These are phyloP conservation scores for Helicocarpus griseus DNA, from an alignment of 2,329 filamentous ascomycete species.

Conservation along the genomic window DNA sequence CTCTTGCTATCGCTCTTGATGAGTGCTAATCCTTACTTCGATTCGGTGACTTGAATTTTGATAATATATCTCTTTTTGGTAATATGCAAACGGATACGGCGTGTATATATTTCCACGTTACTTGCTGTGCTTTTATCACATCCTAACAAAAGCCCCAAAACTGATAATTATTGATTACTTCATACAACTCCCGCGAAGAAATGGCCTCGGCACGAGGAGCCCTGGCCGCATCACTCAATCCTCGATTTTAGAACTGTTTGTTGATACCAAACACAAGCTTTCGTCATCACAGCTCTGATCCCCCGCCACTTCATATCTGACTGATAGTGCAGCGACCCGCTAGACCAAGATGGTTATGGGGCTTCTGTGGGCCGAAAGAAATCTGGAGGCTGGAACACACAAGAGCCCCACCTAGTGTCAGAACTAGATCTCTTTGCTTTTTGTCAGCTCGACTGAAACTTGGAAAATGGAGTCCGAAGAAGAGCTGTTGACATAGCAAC, in stretches of 20 bases:
- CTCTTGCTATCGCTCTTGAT: background rate
- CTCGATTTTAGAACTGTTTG: background rate
- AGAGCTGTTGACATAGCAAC: background rate
- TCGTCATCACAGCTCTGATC: background rate
- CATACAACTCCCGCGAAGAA: no score
- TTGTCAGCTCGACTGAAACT: background rate
- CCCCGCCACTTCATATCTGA: background rate
- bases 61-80: no score
- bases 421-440: background rate
- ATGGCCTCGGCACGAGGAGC: no score
- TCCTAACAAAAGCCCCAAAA: no score
- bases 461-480: background rate
- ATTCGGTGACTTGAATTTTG: background rate
- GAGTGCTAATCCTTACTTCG: background rate
- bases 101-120: no score
- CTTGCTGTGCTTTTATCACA: no score
- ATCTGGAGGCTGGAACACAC: background rate
- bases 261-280: background rate
- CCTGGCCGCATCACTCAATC: no score
- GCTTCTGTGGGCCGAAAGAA: background rate
- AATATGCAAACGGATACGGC: no score
- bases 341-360: background rate
- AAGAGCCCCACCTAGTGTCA: background rate
- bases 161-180: no score
- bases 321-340: background rate